Conservation (phyloP, 2,329 filamentous ascomycete genomes). For the Davidsoniella eucalypti region DNA sequence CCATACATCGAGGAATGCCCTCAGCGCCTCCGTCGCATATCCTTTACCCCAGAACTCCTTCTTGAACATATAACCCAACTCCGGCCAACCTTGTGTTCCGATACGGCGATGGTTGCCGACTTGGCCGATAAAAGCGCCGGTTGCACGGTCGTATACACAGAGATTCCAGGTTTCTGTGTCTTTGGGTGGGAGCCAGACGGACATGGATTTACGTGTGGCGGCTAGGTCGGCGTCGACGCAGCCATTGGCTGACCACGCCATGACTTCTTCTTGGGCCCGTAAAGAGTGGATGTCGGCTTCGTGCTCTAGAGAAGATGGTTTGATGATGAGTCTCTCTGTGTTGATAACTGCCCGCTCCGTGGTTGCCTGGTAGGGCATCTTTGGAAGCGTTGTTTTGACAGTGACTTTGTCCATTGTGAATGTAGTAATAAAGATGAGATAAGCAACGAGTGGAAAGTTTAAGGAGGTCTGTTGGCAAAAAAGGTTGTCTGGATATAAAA, state of each 20-base stretch:
- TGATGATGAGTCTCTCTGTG: constrained; percentile 39
- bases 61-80: constrained; percentile 40
- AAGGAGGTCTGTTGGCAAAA: not conserved
- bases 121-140: constrained; percentile 34
- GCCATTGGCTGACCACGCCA: constrained; percentile 37
- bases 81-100: constrained; percentile 35
- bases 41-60: constrained; percentile 38
- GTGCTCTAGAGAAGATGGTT: constrained; percentile 34
- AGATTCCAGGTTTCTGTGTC: constrained; percentile 39
- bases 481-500: not conserved
- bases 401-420: constrained; percentile 18
- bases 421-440: not conserved
- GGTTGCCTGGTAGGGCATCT: constrained; percentile 25
- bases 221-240: constrained; percentile 26
- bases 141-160: constrained; percentile 30
- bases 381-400: constrained; percentile 33
- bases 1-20: constrained; percentile 29
- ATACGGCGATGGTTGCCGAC: constrained; percentile 26
- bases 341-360: constrained; percentile 23
- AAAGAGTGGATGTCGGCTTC: constrained; percentile 32
- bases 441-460: not conserved
- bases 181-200: constrained; percentile 28
- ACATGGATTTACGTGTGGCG: constrained; percentile 26
- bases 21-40: constrained; percentile 39
- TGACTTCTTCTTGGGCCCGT: constrained; percentile 42